phyloP scores from a whole-genome alignment of 192 early-diverging fungal genomes.

The Backusella circina region DNA sequence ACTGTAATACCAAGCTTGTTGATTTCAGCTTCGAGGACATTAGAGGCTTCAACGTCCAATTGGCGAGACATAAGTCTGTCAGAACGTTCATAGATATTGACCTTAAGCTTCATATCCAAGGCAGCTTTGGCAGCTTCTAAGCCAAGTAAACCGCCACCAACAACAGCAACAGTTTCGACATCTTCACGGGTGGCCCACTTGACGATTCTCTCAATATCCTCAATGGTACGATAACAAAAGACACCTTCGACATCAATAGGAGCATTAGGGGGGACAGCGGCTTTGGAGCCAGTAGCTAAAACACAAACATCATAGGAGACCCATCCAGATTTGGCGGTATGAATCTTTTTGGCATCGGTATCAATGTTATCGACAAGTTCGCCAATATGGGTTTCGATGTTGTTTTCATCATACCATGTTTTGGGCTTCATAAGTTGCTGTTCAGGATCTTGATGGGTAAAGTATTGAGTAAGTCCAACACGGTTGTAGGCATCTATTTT shows the following conservation, averaged over 20 bases:
- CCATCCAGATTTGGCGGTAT: constrained; percentile 1
- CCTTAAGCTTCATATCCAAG: constrained; percentile 45
- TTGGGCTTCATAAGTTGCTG: constrained; percentile 43
- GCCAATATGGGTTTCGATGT: constrained; percentile 36
- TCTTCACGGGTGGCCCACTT: constrained; percentile 25
- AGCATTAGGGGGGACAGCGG: constrained; percentile 52
- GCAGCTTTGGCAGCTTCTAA: constrained; percentile 67
- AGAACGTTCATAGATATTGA: constrained; percentile 53
- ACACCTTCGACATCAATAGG: constrained; percentile 43
- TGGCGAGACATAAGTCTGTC: constrained; percentile 51
- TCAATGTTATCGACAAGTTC: constrained; percentile 44
- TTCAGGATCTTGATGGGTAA: constrained; percentile 44
- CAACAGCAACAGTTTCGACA: constrained; percentile 43
- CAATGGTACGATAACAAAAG: constrained; percentile 63
- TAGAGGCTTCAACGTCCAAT: constrained; percentile 52
- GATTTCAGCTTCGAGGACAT: constrained; percentile 48
- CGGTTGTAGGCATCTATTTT: constrained; percentile 62
- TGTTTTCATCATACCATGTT: constrained; percentile 51
- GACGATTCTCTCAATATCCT: constrained; percentile 56
- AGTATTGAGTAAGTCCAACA: constrained; percentile 62
- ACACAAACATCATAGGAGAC: constrained; percentile 54
- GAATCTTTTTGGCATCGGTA: constrained; percentile 34
- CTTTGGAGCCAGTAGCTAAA: constrained; percentile 56
- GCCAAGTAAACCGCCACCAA: constrained; percentile 67
- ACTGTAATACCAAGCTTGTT: constrained; percentile 42